Conservation (phyloP, 352 stramenopile species). For the Phytophthora ohioensis region DNA sequence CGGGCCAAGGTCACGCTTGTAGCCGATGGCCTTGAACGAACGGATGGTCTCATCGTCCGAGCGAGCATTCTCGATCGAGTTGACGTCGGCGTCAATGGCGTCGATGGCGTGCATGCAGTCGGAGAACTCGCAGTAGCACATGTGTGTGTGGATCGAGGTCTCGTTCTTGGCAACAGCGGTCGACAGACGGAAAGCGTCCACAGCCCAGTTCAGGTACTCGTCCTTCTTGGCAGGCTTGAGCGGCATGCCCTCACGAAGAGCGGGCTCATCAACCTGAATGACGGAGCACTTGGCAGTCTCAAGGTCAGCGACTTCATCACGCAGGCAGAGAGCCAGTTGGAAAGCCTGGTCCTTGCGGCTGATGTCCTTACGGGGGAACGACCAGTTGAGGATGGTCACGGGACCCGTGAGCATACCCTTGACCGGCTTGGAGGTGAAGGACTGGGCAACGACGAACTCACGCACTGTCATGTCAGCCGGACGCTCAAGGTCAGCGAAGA, state of each 20-base stretch:
- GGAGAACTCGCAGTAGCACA: conserved; percentile 97
- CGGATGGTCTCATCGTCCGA: conserved; percentile 92
- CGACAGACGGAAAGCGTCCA: conserved; percentile 90
- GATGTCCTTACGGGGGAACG: conserved; percentile 93
- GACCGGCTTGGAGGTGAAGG: conserved; percentile 90
- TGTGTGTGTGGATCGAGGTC: conserved; percentile 96
- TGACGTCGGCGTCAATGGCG: conserved; percentile 94
- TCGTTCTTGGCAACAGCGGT: conserved; percentile 88
- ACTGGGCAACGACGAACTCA: conserved; percentile 92
- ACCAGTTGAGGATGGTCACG: conserved; percentile 97
- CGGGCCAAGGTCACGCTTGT: conserved; percentile 91
- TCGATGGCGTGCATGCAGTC: conserved; percentile 95
- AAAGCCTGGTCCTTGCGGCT: conserved; percentile 90
- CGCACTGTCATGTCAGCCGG: conserved; percentile 90
- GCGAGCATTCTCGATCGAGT: conserved; percentile 95
- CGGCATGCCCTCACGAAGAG: conserved; percentile 93
- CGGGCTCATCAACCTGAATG: conserved; percentile 94
- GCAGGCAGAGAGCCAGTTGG: conserved; percentile 90
- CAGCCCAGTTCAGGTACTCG: conserved; percentile 82
- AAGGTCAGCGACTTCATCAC: conserved; percentile 92
- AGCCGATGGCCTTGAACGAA: conserved; percentile 90
- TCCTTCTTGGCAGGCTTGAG: conserved; percentile 87
- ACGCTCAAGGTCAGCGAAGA: conserved; percentile 90
- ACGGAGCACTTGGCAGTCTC: conserved; percentile 90
- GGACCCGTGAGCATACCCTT: conserved; percentile 96